Percentiles rank a stretch among this genome's conserved stretches.
Conservation (phyloP, 2,329 filamentous ascomycete species). For the Fusarium torreyae region DNA sequence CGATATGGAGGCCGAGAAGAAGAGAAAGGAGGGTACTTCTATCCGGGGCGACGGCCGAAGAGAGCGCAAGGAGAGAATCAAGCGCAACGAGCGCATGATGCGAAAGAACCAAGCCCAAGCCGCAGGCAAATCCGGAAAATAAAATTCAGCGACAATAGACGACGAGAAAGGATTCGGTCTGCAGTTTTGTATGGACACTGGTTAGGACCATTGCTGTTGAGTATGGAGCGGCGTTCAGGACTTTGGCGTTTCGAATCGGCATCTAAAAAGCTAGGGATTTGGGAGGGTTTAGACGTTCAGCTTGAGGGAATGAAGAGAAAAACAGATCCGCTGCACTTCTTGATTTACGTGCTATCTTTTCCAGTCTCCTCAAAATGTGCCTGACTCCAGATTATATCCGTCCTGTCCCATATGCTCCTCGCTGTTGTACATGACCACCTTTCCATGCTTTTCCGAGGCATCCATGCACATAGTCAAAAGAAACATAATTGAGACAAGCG, state of each 20-base stretch:
- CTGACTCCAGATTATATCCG: slow-evolving; percentile 42
- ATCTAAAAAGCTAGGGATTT: slow-evolving; percentile 45
- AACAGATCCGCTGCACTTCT: slow-evolving; percentile 39
- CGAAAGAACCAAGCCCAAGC: slow-evolving; percentile 72
- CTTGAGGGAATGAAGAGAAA: slow-evolving; percentile 32
- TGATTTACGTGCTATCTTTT: slow-evolving; percentile 35
- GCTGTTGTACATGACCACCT: slow-evolving; percentile 42
- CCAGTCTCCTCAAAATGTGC: slow-evolving; percentile 34
- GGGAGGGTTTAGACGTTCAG: slow-evolving; percentile 35
- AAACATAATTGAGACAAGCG: slow-evolving; percentile 11
- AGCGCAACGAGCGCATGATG: slow-evolving; percentile 79
- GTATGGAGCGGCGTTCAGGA: slow-evolving; percentile 52
- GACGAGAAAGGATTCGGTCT: slow-evolving; percentile 13
- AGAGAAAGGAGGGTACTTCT: slow-evolving; percentile 73
- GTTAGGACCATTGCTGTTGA: slow-evolving; percentile 33
- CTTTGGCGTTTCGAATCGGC: slow-evolving; percentile 50
- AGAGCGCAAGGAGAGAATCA: slow-evolving; percentile 77
- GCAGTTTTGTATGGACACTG: slow-evolving; percentile 21
- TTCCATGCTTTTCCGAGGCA: slow-evolving; percentile 18
- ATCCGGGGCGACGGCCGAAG: slow-evolving; percentile 74
- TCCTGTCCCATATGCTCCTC: slow-evolving; percentile 38
- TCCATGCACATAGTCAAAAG: slow-evolving; percentile 49
- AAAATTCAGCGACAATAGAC: slow-evolving; percentile 24
- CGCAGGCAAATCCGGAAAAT: slow-evolving; percentile 41
- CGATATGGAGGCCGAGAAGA: slow-evolving; percentile 79